These are phyloP conservation scores for Adansonia gregorii DNA, from an alignment of 441 rosid genomes.

Conservation along the genomic window DNA sequence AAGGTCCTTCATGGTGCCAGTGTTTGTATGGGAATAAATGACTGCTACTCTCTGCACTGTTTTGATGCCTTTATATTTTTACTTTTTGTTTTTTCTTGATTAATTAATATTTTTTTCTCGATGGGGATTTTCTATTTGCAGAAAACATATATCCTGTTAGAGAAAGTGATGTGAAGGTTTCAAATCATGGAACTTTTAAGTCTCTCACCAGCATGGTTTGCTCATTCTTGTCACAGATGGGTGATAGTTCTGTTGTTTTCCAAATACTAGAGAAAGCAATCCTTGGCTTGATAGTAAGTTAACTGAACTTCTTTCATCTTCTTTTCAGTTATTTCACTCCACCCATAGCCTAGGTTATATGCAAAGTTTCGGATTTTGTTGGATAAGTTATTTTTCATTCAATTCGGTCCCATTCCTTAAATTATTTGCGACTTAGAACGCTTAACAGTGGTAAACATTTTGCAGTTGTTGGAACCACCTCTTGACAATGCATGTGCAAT, in stretches of 20 bases:
- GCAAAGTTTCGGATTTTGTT: background rate
- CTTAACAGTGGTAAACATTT: conserved; percentile 28
- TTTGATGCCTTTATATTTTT: background rate
- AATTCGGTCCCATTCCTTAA: background rate
- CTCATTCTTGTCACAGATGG: conserved; percentile 64
- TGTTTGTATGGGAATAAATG: conserved; percentile 1
- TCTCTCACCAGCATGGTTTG: conserved; percentile 51
- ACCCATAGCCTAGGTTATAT: background rate
- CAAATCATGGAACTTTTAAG: conserved; percentile 52
- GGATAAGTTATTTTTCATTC: conserved; percentile 4
- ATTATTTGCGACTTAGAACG: background rate
- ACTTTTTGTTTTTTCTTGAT: conserved; percentile 10
- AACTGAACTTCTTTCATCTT: conserved; percentile 20
- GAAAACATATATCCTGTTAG: conserved; percentile 41
- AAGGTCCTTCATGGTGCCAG: background rate
- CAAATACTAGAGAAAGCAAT: conserved; percentile 57
- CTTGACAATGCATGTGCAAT: conserved; percentile 76
- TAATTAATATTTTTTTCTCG: conserved; percentile 24
- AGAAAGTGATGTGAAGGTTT: conserved; percentile 38
- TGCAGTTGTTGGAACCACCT: conserved; percentile 55
- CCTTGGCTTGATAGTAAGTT: conserved; percentile 68
- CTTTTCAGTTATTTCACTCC: background rate
- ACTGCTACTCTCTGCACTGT: background rate
- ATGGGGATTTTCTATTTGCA: conserved; percentile 38
- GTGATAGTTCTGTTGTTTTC: conserved; percentile 67